Evolutionary conservation across 345 rosid species (phyloP).

Genomic region (Adansonia digitata): DNA sequence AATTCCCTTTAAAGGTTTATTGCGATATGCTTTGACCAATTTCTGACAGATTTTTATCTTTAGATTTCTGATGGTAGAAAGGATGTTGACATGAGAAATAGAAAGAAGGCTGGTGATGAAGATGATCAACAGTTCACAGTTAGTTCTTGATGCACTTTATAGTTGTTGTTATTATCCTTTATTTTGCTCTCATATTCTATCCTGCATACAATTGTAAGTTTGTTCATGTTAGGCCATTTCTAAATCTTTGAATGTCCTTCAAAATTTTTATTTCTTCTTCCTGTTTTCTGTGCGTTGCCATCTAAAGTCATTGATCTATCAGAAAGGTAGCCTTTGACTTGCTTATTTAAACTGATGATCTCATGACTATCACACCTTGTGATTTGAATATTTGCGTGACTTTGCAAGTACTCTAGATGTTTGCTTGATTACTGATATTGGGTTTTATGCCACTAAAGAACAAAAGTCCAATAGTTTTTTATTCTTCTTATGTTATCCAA

Average conservation of each 20-base stretch:
- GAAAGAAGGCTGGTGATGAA: constrained; percentile 81
- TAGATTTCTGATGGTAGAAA: constrained; percentile 87
- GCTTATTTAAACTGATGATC: not conserved
- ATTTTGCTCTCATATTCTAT: not conserved
- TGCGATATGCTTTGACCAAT: not conserved
- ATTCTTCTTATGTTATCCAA: constrained; percentile 15
- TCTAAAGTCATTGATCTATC: not conserved
- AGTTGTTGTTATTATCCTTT: not conserved
- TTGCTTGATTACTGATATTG: not conserved
- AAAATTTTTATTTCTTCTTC: not conserved
- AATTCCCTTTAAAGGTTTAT: not conserved
- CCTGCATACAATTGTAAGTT: not conserved
- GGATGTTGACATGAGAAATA: constrained; percentile 72
- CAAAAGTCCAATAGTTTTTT: not conserved
- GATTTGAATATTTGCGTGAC: not conserved
- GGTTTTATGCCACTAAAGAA: not conserved
- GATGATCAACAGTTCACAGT: constrained; percentile 80
- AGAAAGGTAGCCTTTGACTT: not conserved
- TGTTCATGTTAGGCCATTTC: not conserved
- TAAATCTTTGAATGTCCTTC: not conserved
- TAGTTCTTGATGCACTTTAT: constrained; percentile 20
- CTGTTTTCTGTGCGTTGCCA: not conserved
- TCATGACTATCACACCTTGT: not conserved
- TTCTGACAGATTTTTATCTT: constrained; percentile 6
- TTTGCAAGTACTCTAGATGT: not conserved